phyloP scores from a whole-genome alignment of 192 early-diverging fungal genomes.

The Backusella liffmaniae region DNA sequence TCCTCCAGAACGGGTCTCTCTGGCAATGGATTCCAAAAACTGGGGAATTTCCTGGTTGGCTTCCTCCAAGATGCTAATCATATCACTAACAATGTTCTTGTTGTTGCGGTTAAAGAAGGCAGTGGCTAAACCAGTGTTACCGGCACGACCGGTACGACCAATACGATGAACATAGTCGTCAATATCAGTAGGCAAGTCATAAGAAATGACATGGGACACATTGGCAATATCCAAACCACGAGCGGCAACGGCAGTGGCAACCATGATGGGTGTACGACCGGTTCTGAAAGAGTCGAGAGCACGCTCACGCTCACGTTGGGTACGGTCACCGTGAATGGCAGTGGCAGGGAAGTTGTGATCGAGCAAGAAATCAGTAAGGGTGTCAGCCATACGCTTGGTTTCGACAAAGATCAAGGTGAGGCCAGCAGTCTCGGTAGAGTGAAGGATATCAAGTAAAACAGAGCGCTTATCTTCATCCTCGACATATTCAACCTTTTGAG shows the following conservation, averaged over 20 bases:
- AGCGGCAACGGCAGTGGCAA: conserved; percentile 90
- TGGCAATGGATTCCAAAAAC: conserved; percentile 74
- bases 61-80: conserved; percentile 87
- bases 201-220: conserved; percentile 86
- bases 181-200: conserved; percentile 77
- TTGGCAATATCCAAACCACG: conserved; percentile 90
- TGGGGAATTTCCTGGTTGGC: conserved; percentile 92
- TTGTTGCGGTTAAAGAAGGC: conserved; percentile 94
- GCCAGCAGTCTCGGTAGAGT: conserved; percentile 54
- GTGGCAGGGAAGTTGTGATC: conserved; percentile 75
- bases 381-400: conserved; percentile 95
- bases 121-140: conserved; percentile 91
- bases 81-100: conserved; percentile 79
- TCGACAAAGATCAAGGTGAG: conserved; percentile 97
- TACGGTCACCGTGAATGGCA: conserved; percentile 71
- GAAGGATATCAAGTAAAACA: conserved; percentile 83
- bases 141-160: conserved; percentile 92
- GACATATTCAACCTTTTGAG: conserved; percentile 90
- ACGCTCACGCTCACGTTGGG: conserved; percentile 66
- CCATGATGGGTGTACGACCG: conserved; percentile 61
- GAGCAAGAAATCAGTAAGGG: conserved; percentile 82
- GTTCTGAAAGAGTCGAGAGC: conserved; percentile 64
- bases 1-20: conserved; percentile 46
- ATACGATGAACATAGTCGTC: conserved; percentile 89
- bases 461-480: conserved; percentile 95